Percentiles rank a stretch among this genome's conserved stretches.
Conservation (phyloP, 163 green algal genomes). For the Prototheca cutis region DNA sequence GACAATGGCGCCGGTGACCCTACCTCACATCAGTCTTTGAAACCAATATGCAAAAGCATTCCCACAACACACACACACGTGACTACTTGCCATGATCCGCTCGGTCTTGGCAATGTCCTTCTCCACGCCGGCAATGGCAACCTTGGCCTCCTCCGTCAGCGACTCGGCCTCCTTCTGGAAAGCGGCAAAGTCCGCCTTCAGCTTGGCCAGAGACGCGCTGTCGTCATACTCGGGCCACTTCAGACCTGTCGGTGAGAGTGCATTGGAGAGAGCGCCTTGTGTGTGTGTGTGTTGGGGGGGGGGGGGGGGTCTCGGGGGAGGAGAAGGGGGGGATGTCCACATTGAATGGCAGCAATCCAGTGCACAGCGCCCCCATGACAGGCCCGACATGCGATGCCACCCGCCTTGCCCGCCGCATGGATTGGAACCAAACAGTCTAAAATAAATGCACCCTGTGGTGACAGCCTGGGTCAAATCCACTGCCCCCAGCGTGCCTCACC, state of each 20-base stretch:
- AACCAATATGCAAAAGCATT: background rate
- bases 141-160: slow-evolving; percentile 15
- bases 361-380: no score
- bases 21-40: no score
- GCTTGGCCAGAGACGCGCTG: slow-evolving; percentile 15
- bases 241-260: slow-evolving; percentile 14
- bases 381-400: no score
- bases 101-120: slow-evolving; percentile 15
- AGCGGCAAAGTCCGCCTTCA: slow-evolving; percentile 15
- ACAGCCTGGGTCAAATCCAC: no score
- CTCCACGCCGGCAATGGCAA: slow-evolving; percentile 19
- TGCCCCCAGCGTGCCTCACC: slow-evolving; percentile 3
- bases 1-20: no score
- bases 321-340: no score
- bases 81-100: background rate
- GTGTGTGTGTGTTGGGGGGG: no score
- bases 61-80: background rate
- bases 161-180: slow-evolving; percentile 25
- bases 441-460: no score
- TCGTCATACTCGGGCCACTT: slow-evolving; percentile 31
- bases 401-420: no score
- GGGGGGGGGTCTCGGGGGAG: no score
- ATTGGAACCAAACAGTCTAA: no score
- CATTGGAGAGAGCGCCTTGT: background rate
- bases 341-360: no score